Evolutionary conservation across 331 rosid species (phyloP).

Genomic region (Stylosanthes scabra): DNA sequence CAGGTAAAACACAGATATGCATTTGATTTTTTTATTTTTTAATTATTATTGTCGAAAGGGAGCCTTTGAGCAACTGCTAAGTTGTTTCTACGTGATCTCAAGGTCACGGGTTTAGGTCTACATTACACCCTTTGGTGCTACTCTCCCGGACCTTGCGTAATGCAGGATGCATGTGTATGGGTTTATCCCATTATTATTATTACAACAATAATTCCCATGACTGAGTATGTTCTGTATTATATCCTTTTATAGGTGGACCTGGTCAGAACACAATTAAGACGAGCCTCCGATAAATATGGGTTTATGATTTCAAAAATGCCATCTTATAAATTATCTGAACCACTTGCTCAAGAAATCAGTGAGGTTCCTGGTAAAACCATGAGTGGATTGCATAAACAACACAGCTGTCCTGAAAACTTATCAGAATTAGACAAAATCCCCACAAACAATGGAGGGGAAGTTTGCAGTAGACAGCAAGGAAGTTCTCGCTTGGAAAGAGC

Average conservation of each 20-base stretch:
- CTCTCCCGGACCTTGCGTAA: too few relatives aligned
- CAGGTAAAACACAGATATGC: constrained; percentile 62
- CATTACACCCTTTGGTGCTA: too few relatives aligned
- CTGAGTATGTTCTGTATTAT: constrained; percentile 15
- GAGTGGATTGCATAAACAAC: constrained; percentile 49
- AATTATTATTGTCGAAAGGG: background rate
- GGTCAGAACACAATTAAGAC: constrained; percentile 82
- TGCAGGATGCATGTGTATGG: too few relatives aligned
- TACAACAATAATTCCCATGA: background rate
- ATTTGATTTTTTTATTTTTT: background rate
- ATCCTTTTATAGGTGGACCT: constrained; percentile 75
- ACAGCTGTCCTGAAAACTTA: constrained; percentile 50
- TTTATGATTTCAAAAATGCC: constrained; percentile 58
- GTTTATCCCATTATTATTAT: too few relatives aligned
- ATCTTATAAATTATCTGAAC: constrained; percentile 53
- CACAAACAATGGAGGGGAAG: constrained; percentile 44
- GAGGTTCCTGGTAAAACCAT: constrained; percentile 50
- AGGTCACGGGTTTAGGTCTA: too few relatives aligned
- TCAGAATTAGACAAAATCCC: constrained; percentile 49
- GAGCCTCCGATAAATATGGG: constrained; percentile 86
- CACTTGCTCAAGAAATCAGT: constrained; percentile 54
- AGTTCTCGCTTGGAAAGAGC: constrained; percentile 43
- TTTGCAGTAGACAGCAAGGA: constrained; percentile 42
- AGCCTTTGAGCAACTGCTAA: too few relatives aligned
- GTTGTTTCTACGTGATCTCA: too few relatives aligned